Evolutionary conservation across 2,329 filamentous ascomycete genomes (phyloP), one percentile per base, ranked within the genome.

Genomic region (Verticillium nonalfalfae): DNA sequence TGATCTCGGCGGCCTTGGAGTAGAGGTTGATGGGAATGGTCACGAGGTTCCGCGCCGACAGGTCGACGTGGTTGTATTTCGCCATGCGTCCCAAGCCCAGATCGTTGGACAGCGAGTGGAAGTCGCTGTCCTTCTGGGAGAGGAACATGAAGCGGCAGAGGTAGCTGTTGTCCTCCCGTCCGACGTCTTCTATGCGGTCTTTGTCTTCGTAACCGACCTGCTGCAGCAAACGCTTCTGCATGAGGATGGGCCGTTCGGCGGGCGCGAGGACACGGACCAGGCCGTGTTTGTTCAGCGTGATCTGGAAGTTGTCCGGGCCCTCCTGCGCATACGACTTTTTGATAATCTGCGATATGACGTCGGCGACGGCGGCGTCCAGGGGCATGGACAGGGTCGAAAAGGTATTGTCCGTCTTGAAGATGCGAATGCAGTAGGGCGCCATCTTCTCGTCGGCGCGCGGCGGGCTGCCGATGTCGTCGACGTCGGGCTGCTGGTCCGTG

Each of bases 91-190:
- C 87, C 65, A 96, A 86, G 33, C 89, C 90, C 58, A 93, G 85
- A 69, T 98, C 94, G 65, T 93, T 89, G 31, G 90, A 80, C 63
- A 74, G 76, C 54, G 88, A 82, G 65, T 89, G 86, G 69, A 85
- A 93, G 57, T 93, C 92, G 72, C 88, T 93, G 73, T 97, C 90
- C 69, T 94, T 91, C 21, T 90, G 89, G 15, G 94, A 93, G 62
- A 97, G 80, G 75, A 99, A 99, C 63, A 95, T 92, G 77, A 99
- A 98, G 6, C 95, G 90, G 72, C 93, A 96, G 13, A 99, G 83
- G 69, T 98, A 99, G 72, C 93, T 96, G 74, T 98, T 97, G 78
- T 99, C 95, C 74, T 99, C 95, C 61, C 95, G 87, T 34, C 95
- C 95, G 59, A 99, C 86, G 65, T 98, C 95, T 72, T 97, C 94